Percentiles rank a stretch among this genome's conserved stretches.
These are phyloP conservation scores for Tulasnella sp. DNA, from an alignment of 768 basidiomycete genomes.

Conservation along the genomic window DNA sequence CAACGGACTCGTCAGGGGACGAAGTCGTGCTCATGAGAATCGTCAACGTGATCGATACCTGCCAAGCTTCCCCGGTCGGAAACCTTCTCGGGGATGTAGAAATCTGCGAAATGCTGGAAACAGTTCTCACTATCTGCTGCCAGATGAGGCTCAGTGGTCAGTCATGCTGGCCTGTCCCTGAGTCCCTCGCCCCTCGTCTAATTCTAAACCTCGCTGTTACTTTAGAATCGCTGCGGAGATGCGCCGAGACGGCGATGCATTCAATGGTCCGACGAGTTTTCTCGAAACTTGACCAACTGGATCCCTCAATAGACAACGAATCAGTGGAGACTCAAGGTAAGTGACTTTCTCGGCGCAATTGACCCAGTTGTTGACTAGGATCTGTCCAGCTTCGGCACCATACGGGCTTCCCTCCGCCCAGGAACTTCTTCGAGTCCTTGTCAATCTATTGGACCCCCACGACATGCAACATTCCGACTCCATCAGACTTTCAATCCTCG, in stretches of 20 bases:
- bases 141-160: conserved; percentile 91
- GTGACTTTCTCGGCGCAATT: conserved; percentile 15
- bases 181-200: neutral
- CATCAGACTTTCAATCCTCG: conserved; percentile 77
- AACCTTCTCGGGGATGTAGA: conserved; percentile 77
- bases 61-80: conserved; percentile 52
- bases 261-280: conserved; percentile 75
- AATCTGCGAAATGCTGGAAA: conserved; percentile 97
- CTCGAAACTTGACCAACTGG: conserved; percentile 50
- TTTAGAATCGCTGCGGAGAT: conserved; percentile 73
- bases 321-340: neutral
- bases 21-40: conserved; percentile 91
- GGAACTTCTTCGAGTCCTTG: conserved; percentile 85
- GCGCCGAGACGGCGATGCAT: conserved; percentile 84
- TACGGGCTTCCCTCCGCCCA: conserved; percentile 89
- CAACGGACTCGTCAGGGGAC: conserved; percentile 93
- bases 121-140: conserved; percentile 91
- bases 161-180: too few relatives aligned
- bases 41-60: conserved; percentile 77
- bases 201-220: conserved; percentile 15
- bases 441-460: conserved; percentile 89
- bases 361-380: neutral
- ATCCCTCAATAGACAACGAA: conserved; percentile 42
- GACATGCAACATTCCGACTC: conserved; percentile 95
- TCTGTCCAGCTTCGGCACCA: conserved; percentile 19